phyloP scores from a whole-genome alignment of 2,329 filamentous ascomycete genomes.

The Aspergillus fumigatus region DNA sequence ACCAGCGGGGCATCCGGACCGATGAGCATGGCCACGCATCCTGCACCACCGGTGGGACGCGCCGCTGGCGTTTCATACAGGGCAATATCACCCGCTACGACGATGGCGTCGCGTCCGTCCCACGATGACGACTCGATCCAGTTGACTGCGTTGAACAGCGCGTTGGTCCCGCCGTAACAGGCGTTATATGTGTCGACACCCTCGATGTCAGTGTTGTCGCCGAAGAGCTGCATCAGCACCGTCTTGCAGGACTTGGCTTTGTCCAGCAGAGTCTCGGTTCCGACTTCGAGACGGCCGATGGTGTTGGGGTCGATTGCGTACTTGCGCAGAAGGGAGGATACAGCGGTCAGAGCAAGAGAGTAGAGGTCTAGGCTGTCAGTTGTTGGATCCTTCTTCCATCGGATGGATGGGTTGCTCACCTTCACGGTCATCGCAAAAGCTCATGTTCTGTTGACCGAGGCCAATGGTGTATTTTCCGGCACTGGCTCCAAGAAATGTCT shows the following conservation, averaged over 20 bases:
- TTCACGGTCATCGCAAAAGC: constrained; percentile 85
- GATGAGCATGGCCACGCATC: constrained; percentile 72
- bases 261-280: constrained; percentile 80
- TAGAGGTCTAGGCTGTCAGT: constrained; percentile 64
- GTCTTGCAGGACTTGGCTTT: constrained; percentile 91
- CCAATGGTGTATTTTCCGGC: constrained; percentile 86
- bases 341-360: constrained; percentile 74
- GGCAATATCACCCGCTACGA: constrained; percentile 77
- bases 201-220: constrained; percentile 76
- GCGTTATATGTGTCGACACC: constrained; percentile 80
- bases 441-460: constrained; percentile 87
- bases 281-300: constrained; percentile 77
- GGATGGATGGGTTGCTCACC: constrained; percentile 50
- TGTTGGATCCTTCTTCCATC: constrained; percentile 5
- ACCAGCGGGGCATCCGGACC: constrained; percentile 74
- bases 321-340: constrained; percentile 73
- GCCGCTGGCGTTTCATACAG: constrained; percentile 80
- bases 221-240: constrained; percentile 80
- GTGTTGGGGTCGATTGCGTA: constrained; percentile 76
- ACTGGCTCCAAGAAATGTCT: constrained; percentile 79
- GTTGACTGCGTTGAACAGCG: constrained; percentile 76
- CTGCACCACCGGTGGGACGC: constrained; percentile 74
- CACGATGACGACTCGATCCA: constrained; percentile 84
- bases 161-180: constrained; percentile 83
- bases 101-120: constrained; percentile 78